These are phyloP conservation scores for Gossypium aridum DNA, from an alignment of 441 rosid species.

Conservation along the genomic window DNA sequence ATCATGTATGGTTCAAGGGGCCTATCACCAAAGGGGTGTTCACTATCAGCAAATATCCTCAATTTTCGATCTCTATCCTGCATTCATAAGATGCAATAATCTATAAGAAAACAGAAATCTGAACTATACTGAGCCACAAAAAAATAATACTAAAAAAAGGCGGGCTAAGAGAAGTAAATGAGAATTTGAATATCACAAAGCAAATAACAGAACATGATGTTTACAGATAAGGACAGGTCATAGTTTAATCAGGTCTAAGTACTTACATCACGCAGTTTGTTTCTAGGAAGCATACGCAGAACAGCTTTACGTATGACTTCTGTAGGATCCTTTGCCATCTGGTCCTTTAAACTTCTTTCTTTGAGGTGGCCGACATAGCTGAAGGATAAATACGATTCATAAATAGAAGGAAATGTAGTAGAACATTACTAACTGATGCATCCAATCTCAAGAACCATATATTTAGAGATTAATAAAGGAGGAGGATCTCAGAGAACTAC, in stretches of 20 bases:
- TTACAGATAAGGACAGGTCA: background rate
- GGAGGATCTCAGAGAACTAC: background rate
- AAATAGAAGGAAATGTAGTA: background rate
- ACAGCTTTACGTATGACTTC: constrained; percentile 99
- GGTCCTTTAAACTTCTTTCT: constrained; percentile 92
- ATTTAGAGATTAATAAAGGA: background rate
- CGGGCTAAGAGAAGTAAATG: background rate
- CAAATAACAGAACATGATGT: background rate
- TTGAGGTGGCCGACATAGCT: constrained; percentile 97
- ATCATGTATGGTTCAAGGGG: constrained; percentile 67
- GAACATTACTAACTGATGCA: background rate
- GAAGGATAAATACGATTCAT: constrained; percentile 10
- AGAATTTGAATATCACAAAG: background rate
- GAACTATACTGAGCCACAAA: background rate
- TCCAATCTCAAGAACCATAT: background rate
- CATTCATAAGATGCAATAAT: background rate
- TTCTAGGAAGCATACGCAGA: constrained; percentile 90
- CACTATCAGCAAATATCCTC: constrained; percentile 43
- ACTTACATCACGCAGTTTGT: constrained; percentile 92
- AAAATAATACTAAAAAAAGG: background rate
- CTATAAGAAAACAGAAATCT: background rate
- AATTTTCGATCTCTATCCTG: constrained; percentile 7
- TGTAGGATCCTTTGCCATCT: constrained; percentile 88
- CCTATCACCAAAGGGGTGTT: constrained; percentile 86
- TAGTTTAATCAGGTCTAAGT: background rate